phyloP scores from a whole-genome alignment of 352 stramenopile genomes.

The Globisporangium radiosum region DNA sequence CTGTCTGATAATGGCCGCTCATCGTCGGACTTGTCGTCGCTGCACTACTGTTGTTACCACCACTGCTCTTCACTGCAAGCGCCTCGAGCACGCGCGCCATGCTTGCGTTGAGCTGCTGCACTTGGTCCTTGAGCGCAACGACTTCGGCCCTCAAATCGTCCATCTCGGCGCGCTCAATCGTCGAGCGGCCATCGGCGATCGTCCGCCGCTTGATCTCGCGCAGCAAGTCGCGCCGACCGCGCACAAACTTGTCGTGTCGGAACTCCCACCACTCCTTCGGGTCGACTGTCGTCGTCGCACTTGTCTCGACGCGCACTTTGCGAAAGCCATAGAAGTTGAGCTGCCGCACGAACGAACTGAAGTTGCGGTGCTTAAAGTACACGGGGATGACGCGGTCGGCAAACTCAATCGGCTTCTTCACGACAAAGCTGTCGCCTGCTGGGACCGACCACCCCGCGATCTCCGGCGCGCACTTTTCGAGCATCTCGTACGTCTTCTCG shows the following conservation, averaged over 20 bases:
- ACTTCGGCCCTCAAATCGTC: constrained; percentile 64
- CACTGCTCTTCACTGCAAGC: constrained; percentile 21
- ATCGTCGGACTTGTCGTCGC: background rate
- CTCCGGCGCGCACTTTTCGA: constrained; percentile 68
- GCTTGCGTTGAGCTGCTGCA: constrained; percentile 68
- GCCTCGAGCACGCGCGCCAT: constrained; percentile 51
- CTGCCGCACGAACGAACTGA: constrained; percentile 90
- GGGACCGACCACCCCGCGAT: constrained; percentile 71
- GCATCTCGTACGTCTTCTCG: constrained; percentile 88
- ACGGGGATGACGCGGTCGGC: constrained; percentile 81
- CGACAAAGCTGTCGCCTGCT: constrained; percentile 79
- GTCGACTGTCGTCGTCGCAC: constrained; percentile 29
- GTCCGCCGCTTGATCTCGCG: constrained; percentile 69
- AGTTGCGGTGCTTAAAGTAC: constrained; percentile 93
- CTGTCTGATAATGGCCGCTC: background rate
- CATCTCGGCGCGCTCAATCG: constrained; percentile 62
- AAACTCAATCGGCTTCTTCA: constrained; percentile 85
- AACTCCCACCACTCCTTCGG: constrained; percentile 82
- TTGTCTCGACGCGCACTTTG: constrained; percentile 59
- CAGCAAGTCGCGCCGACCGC: constrained; percentile 57
- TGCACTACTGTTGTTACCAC: background rate
- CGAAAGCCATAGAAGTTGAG: constrained; percentile 91
- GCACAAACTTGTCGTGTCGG: constrained; percentile 77
- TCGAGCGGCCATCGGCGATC: constrained; percentile 14
- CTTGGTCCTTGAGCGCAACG: constrained; percentile 42